Conservation (phyloP, 1,284 basidiomycete species). For the Sporisorium sorghi region DNA sequence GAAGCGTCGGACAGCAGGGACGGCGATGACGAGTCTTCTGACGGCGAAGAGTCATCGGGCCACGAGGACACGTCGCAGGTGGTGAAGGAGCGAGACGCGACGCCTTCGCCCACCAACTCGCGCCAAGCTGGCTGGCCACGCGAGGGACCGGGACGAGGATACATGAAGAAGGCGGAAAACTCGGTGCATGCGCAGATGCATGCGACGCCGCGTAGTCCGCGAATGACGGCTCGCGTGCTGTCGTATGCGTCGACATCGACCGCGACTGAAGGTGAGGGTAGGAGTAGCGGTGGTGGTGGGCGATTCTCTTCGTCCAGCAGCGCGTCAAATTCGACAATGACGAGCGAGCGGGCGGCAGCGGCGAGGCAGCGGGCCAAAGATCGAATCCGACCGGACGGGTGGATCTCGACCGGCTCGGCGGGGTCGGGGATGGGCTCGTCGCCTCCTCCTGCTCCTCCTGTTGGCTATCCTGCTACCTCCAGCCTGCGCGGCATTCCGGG, state of each 20-base stretch:
- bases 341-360: slow-evolving; percentile 13
- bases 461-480: slow-evolving; percentile 2
- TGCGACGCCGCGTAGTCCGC: slow-evolving; percentile 45
- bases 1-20: slow-evolving; percentile 55
- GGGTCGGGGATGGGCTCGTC: slow-evolving; percentile 25
- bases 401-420: slow-evolving; percentile 29
- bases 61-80: slow-evolving; percentile 18
- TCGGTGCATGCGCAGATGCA: slow-evolving; percentile 34
- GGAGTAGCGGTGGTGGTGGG: slow-evolving; percentile 26
- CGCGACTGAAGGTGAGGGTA: slow-evolving; percentile 37
- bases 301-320: slow-evolving; percentile 23
- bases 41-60: slow-evolving; percentile 38
- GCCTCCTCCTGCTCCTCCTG: slow-evolving; percentile 1
- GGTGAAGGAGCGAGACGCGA: slow-evolving; percentile 3
- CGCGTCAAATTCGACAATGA: slow-evolving; percentile 27
- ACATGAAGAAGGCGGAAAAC: slow-evolving; percentile 48
- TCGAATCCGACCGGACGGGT: slow-evolving; percentile 37
- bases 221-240: slow-evolving; percentile 32
- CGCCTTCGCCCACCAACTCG: slow-evolving; percentile 23
- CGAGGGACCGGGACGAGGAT: slow-evolving; percentile 34
- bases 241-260: slow-evolving; percentile 25
- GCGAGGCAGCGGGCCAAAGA: slow-evolving; percentile 35
- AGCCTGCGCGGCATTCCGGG: slow-evolving; percentile 31
- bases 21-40: slow-evolving; percentile 60
- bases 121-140: slow-evolving; percentile 18